These are phyloP conservation scores for Pichia sp. DNA, from an alignment of 1,139 yeast species.

Conservation along the genomic window DNA sequence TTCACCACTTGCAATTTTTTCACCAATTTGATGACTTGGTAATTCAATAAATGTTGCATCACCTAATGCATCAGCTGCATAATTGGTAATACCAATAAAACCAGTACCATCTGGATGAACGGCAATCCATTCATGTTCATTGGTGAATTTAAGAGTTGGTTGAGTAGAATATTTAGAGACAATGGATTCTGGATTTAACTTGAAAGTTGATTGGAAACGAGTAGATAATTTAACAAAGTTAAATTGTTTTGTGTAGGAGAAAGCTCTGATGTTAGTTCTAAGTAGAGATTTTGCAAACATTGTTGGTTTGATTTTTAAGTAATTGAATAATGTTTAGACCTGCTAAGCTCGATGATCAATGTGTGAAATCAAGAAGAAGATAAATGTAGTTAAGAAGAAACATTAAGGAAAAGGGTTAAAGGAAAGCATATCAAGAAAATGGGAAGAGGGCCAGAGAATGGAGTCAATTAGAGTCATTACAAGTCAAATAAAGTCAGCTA, in stretches of 20 bases:
- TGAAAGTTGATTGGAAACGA: constrained; percentile 45
- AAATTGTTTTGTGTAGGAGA: not conserved
- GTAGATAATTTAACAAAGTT: constrained; percentile 6
- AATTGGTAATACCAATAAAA: constrained; percentile 85
- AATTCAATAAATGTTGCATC: constrained; percentile 93
- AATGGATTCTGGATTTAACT: constrained; percentile 45
- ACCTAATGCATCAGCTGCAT: constrained; percentile 97
- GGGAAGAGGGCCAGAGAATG: too few species aligned
- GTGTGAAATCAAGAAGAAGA: too few species aligned
- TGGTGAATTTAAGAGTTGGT: constrained; percentile 66
- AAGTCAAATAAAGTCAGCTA: too few species aligned
- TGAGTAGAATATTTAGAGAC: constrained; percentile 47
- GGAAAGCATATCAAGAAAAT: too few species aligned
- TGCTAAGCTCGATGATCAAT: not conserved
- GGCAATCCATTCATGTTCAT: constrained; percentile 96
- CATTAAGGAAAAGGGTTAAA: too few species aligned
- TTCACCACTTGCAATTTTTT: constrained; percentile 62
- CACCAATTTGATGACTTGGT: constrained; percentile 38
- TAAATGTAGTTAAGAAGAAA: too few species aligned
- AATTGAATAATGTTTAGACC: not conserved
- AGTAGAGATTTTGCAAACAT: constrained; percentile 10
- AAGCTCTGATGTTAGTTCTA: constrained; percentile 3
- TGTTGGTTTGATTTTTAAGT: too few species aligned
- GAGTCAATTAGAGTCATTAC: too few species aligned
- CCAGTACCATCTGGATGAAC: constrained; percentile 75